A percentile compares a stretch with the other conserved stretches of the same genome.
These are phyloP conservation scores for Rhizoctonia solani DNA, from an alignment of 1,284 basidiomycete genomes.

Conservation along the genomic window DNA sequence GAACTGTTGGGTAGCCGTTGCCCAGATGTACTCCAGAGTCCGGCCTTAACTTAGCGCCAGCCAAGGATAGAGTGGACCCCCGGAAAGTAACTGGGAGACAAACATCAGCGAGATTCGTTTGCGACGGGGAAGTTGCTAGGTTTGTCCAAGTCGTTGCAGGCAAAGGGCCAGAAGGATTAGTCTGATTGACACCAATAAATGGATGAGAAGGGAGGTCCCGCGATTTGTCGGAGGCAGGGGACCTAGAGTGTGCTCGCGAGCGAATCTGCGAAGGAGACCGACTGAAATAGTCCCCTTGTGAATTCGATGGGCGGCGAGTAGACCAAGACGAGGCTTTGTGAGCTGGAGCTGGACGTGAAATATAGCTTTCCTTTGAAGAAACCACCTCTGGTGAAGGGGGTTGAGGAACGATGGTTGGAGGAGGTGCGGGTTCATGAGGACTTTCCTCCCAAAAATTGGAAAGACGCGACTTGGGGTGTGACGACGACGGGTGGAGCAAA, in stretches of 20 bases:
- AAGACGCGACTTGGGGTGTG: conserved; percentile 38
- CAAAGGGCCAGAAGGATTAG: neutral
- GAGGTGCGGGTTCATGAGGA: conserved; percentile 22
- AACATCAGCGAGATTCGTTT: conserved; percentile 33
- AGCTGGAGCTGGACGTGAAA: conserved; percentile 36
- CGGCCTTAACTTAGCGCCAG: neutral
- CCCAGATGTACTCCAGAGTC: neutral
- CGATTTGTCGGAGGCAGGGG: neutral
- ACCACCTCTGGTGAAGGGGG: conserved; percentile 25
- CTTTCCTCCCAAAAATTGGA: conserved; percentile 40
- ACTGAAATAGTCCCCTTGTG: conserved; percentile 17
- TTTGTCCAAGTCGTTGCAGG: conserved; percentile 35
- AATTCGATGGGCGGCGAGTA: neutral
- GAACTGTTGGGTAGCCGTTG: conserved; percentile 6
- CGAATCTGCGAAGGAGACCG: neutral
- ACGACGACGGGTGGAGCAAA: neutral
- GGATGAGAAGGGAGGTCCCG: neutral
- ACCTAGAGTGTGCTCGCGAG: neutral
- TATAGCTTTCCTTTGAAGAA: neutral
- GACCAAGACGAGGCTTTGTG: conserved; percentile 11
- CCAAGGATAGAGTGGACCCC: neutral
- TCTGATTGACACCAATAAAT: neutral
- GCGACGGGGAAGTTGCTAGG: neutral
- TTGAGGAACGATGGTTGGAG: neutral
- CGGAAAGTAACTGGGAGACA: neutral